Evolutionary conservation across 371 early-diverging fungal genomes (phyloP), one percentile per base, ranked within the genome.

Genomic region (Dinochytrium kinnereticum): DNA sequence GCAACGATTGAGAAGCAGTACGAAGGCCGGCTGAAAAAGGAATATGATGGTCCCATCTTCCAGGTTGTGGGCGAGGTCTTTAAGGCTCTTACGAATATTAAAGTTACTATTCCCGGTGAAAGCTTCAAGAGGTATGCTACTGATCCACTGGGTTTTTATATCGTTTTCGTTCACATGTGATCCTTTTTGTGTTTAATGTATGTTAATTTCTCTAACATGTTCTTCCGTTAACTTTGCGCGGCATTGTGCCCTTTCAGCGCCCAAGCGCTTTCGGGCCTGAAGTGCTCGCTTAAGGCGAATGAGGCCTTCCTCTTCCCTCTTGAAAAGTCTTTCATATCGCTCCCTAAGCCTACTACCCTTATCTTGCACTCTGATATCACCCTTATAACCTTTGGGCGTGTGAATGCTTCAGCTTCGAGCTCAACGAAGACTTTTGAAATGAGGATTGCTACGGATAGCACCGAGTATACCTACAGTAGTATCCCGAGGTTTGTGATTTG

Each of bases 231-330:
- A n/a, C n/a, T n/a, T n/a, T n/a, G n/a, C n/a, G n/a, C n/a, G n/a
- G n/a, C n/a, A 31, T 38, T 38, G 49, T 36, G 44, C 24, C 64
- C 21, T 64, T 66, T 37, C 51, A 77, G 80, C 49, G 65, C 78
- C 1, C 76, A 79, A 57, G 70, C 68, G 17, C 73, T 78, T 10
- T 85, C 87, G 70, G 95, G 96, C 13, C 82, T 99, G 76, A 98
- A 98, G 82, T 98, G 98, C 77, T 96, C 98, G 24, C 90, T 93
- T 85, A 99, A 99, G 84, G 98, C 99, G 59, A 97, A 94, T 86
- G 99, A 99, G 84, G 98, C 98, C 51, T 91, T 91, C 72, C 82
- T 99, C 34, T 99, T 97, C 79, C 98, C 97, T 1, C 87, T 99
- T 66, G 96, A 95, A 72, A 93, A 93, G 76, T 91, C 92, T 31